phyloP scores from a whole-genome alignment of 257 asterid species.

The Solanum pennellii region DNA sequence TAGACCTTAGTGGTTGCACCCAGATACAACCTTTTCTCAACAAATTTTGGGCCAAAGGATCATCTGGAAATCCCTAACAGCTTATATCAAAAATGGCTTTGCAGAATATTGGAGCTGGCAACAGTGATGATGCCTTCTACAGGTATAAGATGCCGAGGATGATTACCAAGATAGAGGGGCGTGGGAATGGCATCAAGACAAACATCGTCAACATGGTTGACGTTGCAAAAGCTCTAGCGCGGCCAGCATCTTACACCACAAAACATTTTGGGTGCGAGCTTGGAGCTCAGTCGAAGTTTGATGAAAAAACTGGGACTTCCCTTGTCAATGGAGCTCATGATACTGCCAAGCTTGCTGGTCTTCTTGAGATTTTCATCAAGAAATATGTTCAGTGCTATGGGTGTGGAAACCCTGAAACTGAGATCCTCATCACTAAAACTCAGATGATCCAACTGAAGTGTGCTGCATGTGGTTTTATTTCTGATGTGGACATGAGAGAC shows the following conservation, averaged over 20 bases:
- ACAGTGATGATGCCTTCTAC: conserved; percentile 42
- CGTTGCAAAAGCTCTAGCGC: conserved; percentile 31
- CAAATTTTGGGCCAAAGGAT: conserved; percentile 2
- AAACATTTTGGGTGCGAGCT: conserved; percentile 32
- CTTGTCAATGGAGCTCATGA: conserved; percentile 36
- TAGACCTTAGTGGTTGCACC: conserved; percentile 10
- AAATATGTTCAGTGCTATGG: conserved; percentile 38
- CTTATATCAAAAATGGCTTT: conserved; percentile 15
- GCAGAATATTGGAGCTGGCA: conserved; percentile 31
- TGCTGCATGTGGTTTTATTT: conserved; percentile 35
- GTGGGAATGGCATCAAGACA: conserved; percentile 39
- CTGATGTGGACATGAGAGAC: conserved; percentile 41
- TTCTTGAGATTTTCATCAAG: conserved; percentile 29
- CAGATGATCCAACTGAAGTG: conserved; percentile 34
- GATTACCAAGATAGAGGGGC: conserved; percentile 34
- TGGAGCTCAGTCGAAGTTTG: conserved; percentile 40
- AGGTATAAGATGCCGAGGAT: conserved; percentile 40
- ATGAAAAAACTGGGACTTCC: conserved; percentile 33
- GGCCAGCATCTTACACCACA: conserved; percentile 33
- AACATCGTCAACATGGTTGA: conserved; percentile 33
- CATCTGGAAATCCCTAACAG: neutral
- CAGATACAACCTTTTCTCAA: conserved; percentile 4
- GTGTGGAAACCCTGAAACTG: conserved; percentile 33
- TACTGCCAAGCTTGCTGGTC: conserved; percentile 31
- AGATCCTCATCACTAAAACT: conserved; percentile 22